A percentile compares a stretch with the other conserved stretches of the same genome.
Evolutionary conservation across 805 yeast genomes (phyloP).

Genomic region (Geotrichum ghanense): DNA sequence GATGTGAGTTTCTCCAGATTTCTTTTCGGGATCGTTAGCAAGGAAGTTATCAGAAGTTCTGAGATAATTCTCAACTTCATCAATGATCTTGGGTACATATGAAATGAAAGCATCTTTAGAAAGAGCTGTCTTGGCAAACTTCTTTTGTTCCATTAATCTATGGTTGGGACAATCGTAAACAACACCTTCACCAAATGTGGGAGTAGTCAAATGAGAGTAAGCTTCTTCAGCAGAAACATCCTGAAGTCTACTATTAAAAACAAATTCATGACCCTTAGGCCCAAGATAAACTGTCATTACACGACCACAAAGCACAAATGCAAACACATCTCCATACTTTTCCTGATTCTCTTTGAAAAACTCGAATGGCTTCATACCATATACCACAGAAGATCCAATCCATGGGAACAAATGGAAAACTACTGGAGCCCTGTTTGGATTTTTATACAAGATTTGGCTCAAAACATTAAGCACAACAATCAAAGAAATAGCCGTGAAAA

Average conservation of each 20-base stretch:
- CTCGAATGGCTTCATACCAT: slow-evolving; percentile 89
- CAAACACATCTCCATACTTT: slow-evolving; percentile 86
- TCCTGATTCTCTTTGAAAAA: slow-evolving; percentile 70
- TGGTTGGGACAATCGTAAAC: slow-evolving; percentile 93
- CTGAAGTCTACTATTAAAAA: slow-evolving; percentile 75
- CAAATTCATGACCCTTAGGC: slow-evolving; percentile 95
- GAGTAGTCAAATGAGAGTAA: slow-evolving; percentile 94
- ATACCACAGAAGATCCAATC: slow-evolving; percentile 82
- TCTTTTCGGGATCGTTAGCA: slow-evolving; percentile 25
- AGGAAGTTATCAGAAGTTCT: slow-evolving; percentile 37
- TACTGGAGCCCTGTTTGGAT: slow-evolving; percentile 70
- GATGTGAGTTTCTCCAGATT: slow-evolving; percentile 31
- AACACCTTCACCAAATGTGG: slow-evolving; percentile 96
- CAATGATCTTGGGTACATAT: slow-evolving; percentile 81
- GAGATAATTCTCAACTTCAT: slow-evolving; percentile 65
- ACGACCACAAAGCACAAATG: slow-evolving; percentile 80
- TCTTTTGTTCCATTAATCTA: slow-evolving; percentile 95
- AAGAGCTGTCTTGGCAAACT: slow-evolving; percentile 83
- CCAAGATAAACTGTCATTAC: slow-evolving; percentile 94
- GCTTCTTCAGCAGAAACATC: slow-evolving; percentile 97
- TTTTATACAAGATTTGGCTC: slow-evolving; percentile 23
- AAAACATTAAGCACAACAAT: slow-evolving; percentile 22
- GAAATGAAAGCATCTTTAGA: slow-evolving; percentile 71
- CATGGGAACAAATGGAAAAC: slow-evolving; percentile 92
- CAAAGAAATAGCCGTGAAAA: slow-evolving; percentile 11